A percentile compares a stretch with the other conserved stretches of the same genome.
These are phyloP conservation scores for Mycena alexandri DNA, from an alignment of 768 basidiomycete species.

Conservation along the genomic window DNA sequence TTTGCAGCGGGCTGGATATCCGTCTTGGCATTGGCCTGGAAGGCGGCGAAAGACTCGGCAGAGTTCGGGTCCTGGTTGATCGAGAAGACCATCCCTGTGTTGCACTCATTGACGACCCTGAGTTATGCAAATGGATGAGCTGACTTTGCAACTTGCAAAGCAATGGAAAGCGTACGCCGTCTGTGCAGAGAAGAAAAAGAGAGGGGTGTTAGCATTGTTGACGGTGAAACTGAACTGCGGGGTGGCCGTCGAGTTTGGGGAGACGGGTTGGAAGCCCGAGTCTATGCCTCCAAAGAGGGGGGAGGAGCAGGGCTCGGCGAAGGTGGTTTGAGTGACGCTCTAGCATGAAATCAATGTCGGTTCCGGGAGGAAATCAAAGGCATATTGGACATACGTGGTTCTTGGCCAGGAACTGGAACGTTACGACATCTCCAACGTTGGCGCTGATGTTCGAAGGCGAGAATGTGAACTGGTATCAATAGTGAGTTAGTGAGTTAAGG, in stretches of 20 bases:
- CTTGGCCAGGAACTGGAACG: constrained; percentile 1
- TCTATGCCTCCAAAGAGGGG: neutral
- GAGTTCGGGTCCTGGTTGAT: too few relatives aligned
- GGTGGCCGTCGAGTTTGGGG: neutral
- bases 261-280: constrained; percentile 7
- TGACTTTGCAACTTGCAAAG: neutral
- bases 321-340: neutral
- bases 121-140: neutral
- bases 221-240: constrained; percentile 10
- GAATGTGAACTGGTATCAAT: too few relatives aligned
- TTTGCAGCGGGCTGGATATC: neutral
- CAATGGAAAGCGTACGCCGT: neutral
- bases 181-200: too few relatives aligned
- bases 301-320: neutral
- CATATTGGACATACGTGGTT: neutral
- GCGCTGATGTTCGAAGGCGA: too few relatives aligned
- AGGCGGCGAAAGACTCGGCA: too few relatives aligned
- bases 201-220: neutral
- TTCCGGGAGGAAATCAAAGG: neutral
- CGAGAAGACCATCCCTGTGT: too few relatives aligned
- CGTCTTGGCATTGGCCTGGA: too few relatives aligned
- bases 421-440: neutral
- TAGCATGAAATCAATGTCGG: neutral
- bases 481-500: too few relatives aligned
- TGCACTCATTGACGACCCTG: too few relatives aligned